A percentile compares a stretch with the other conserved stretches of the same genome.
These are phyloP conservation scores for Tuber melanosporum DNA, from an alignment of 495 filamentous ascomycete genomes.

Conservation along the genomic window DNA sequence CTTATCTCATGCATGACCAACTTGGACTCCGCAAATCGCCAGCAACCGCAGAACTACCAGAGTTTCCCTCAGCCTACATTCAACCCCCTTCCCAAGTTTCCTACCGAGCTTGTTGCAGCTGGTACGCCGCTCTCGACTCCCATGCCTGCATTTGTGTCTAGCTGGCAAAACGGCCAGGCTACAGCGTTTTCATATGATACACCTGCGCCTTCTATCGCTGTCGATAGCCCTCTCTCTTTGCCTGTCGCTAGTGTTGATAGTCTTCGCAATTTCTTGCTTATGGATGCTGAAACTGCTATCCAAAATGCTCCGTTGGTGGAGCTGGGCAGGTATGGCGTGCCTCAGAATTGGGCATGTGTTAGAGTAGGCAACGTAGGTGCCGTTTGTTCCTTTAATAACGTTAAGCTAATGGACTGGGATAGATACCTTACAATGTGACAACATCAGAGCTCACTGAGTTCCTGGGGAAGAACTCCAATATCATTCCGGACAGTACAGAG, in stretches of 20 bases:
- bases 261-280: conserved; percentile 31
- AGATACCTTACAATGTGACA: conserved; percentile 43
- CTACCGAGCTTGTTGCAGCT: neutral
- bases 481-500: conserved; percentile 38
- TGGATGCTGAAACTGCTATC: conserved; percentile 42
- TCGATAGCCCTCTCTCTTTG: neutral
- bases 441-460: conserved; percentile 38
- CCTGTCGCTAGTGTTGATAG: conserved; percentile 11
- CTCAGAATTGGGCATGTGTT: conserved; percentile 41
- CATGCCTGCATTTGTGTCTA: neutral
- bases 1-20: conserved; percentile 35
- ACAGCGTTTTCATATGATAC: conserved; percentile 18
- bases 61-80: neutral
- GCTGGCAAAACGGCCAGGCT: conserved; percentile 3
- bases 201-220: conserved; percentile 3
- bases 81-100: conserved; percentile 6
- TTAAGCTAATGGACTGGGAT: conserved; percentile 7
- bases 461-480: conserved; percentile 41
- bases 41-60: neutral
- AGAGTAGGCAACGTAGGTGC: conserved; percentile 40
- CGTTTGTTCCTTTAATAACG: neutral
- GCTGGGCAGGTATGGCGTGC: conserved; percentile 36
- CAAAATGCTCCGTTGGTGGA: conserved; percentile 41
- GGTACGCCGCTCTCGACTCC: neutral
- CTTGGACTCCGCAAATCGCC: conserved; percentile 21